phyloP scores from a whole-genome alignment of 768 basidiomycete species.

The Kwoniella pini region DNA sequence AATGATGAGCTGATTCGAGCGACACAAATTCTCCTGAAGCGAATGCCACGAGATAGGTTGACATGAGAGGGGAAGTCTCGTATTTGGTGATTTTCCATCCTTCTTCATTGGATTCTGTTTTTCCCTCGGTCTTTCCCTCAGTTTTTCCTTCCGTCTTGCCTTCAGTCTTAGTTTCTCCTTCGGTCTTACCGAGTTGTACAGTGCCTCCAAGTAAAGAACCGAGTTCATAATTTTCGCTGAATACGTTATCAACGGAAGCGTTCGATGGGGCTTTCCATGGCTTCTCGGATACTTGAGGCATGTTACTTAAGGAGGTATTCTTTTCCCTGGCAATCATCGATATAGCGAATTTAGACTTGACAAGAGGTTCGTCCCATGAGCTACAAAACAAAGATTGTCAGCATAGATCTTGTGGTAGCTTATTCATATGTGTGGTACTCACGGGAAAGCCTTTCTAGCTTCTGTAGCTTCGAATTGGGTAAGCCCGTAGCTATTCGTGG shows the following conservation, averaged over 20 bases:
- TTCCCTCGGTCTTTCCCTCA: conserved; percentile 56
- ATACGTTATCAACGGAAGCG: conserved; percentile 39
- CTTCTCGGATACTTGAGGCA: conserved; percentile 71
- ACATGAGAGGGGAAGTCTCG: conserved; percentile 76
- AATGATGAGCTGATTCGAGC: conserved; percentile 72
- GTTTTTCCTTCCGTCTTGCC: conserved; percentile 52
- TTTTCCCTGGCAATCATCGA: conserved; percentile 76
- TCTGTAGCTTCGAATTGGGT: conserved; percentile 95
- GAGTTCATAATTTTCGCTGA: conserved; percentile 41
- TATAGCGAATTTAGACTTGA: conserved; percentile 75
- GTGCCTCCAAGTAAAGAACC: conserved; percentile 35
- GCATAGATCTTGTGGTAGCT: not conserved
- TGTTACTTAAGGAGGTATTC: conserved; percentile 81
- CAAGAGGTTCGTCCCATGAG: conserved; percentile 88
- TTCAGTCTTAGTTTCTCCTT: conserved; percentile 53
- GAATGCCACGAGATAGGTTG: conserved; percentile 82
- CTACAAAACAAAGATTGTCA: conserved; percentile 11
- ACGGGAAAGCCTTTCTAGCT: conserved; percentile 64
- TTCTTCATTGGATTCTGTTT: conserved; percentile 30
- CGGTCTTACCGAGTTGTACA: conserved; percentile 40
- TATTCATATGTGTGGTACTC: conserved; percentile 8
- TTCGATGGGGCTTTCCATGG: conserved; percentile 50
- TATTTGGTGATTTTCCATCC: conserved; percentile 82
- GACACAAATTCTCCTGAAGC: conserved; percentile 69
- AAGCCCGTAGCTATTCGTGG: conserved; percentile 63